Base-by-base conservation (phyloP, 805 yeast species). In the Yarrowia sp. region DNA sequence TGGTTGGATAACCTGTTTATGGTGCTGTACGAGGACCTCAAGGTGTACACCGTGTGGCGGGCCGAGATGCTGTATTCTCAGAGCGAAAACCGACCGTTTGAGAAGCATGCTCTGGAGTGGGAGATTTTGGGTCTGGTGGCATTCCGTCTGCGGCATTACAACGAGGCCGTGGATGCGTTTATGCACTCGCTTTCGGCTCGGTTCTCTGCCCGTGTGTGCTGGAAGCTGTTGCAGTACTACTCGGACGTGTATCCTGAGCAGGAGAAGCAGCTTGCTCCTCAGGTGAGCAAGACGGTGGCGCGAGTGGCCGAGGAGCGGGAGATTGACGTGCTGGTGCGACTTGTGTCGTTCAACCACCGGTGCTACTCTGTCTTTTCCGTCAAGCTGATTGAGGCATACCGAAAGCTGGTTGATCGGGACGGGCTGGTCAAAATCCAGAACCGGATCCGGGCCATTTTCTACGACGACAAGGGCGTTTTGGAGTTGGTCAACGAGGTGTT, bases 261-360 rank as follows among this genome's bases (percentile, higher is more conserved):
- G 64, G 67, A 24, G 33, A 83, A 61, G 85, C 86, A 71, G 82
- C 80, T 59, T 16, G 46, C 48, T 1, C 54, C 44, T 0, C 56
- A 61, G 36, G 56, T 44, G 79, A 81, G 67, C 63, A 41, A 58
- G 33, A 43, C 63, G 30, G 51, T 58, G 14, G 61, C 61, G 9
- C 61, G 61, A 2, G 61, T 54, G 35, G 61, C 61, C 22, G 63
- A 58, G 56, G 64, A 61, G 44, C 44, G 46, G 46, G 84, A 90
- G 12, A 79, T 92, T 66, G 91, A 88, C 65, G 78, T 87, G 22
- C 76, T 86, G 65, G 90, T 92, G 36, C 89, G 88, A 71, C 78
- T 95, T 62, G 78, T 88, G n/a, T 96, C 95, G n/a, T 96, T 98
- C 98, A 89, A 91, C 73, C 98, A 92, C 75, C 84, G 99, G 72